Evolutionary conservation across 2,329 filamentous ascomycete genomes (phyloP).

Genomic region (Basipetospora chlamydospora): DNA sequence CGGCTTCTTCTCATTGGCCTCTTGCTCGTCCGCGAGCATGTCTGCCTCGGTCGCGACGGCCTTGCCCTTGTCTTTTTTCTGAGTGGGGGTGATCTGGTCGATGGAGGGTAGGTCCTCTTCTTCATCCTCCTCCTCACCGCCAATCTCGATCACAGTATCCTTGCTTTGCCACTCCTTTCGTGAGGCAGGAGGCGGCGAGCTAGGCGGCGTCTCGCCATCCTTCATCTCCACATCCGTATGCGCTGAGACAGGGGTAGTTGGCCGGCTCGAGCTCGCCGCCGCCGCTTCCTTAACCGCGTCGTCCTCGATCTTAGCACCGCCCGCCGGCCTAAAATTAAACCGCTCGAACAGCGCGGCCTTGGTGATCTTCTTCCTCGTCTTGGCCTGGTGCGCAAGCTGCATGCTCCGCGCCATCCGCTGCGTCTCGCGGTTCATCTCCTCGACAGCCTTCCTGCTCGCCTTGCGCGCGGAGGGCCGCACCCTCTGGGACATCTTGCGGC

Average conservation of each 20-base stretch:
- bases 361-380: conserved; percentile 80
- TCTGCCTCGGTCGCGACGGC: conserved; percentile 8
- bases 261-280: conserved; percentile 39
- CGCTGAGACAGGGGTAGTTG: conserved; percentile 31
- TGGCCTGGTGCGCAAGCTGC: conserved; percentile 80
- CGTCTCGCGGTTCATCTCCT: conserved; percentile 91
- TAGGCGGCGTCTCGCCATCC: conserved; percentile 52
- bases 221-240: conserved; percentile 38
- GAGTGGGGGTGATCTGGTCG: conserved; percentile 19
- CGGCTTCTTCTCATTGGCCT: conserved; percentile 15
- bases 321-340: conserved; percentile 56
- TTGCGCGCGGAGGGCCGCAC: conserved; percentile 62
- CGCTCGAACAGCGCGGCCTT: conserved; percentile 69
- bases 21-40: conserved; percentile 1
- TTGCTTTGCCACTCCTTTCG: too few species aligned
- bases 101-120: conserved; percentile 20
- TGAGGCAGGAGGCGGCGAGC: conserved; percentile 42
- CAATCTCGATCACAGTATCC: conserved; percentile 8
- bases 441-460: conserved; percentile 84
- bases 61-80: conserved; percentile 9
- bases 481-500: conserved; percentile 52
- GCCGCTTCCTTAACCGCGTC: too few species aligned
- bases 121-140: conserved; percentile 14
- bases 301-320: too few species aligned
- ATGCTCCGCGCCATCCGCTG: conserved; percentile 81